These are phyloP conservation scores for Pichia sp. DNA, from an alignment of 1,139 yeast genomes.

Conservation along the genomic window DNA sequence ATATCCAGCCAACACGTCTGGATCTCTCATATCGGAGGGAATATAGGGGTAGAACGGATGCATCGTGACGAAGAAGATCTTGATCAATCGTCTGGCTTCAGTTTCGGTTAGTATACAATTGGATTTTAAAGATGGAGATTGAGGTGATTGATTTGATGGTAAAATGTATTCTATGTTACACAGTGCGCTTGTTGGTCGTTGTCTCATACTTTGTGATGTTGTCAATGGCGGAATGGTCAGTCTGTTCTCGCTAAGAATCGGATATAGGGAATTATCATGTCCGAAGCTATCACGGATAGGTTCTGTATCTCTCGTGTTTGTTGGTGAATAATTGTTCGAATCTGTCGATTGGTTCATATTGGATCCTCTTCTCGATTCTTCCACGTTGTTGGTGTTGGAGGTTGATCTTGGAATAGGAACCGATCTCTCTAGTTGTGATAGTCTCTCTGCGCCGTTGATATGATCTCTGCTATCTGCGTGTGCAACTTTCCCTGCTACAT, in stretches of 20 bases:
- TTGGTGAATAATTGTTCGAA: slow-evolving; percentile 1
- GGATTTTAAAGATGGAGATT: too few species aligned
- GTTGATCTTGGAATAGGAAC: slow-evolving; percentile 13
- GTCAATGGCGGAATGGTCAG: slow-evolving; percentile 47
- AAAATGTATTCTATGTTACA: slow-evolving; percentile 68
- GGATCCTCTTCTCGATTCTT: neutral
- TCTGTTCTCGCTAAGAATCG: slow-evolving; percentile 26
- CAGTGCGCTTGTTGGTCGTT: slow-evolving; percentile 50
- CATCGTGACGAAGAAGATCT: slow-evolving; percentile 70
- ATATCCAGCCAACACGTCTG: slow-evolving; percentile 67
- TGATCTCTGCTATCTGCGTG: slow-evolving; percentile 64
- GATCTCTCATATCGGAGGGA: slow-evolving; percentile 69
- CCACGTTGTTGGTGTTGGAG: slow-evolving; percentile 8
- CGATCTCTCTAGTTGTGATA: slow-evolving; percentile 42
- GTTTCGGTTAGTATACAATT: slow-evolving; percentile 45
- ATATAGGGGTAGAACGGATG: slow-evolving; percentile 91
- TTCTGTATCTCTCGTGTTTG: slow-evolving; percentile 14
- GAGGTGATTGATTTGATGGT: slow-evolving; percentile 1
- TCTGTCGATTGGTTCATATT: slow-evolving; percentile 1
- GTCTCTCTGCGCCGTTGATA: slow-evolving; percentile 61
- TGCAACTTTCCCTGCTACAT: slow-evolving; percentile 74
- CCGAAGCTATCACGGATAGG: slow-evolving; percentile 28
- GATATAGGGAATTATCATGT: slow-evolving; percentile 28
- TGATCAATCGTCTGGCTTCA: slow-evolving; percentile 65
- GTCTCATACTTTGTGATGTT: slow-evolving; percentile 49